Percentiles rank a stretch among this genome's conserved stretches.
These are phyloP conservation scores for Conoideocrella luteorostrata DNA, from an alignment of 2,329 filamentous ascomycete genomes.

Conservation along the genomic window DNA sequence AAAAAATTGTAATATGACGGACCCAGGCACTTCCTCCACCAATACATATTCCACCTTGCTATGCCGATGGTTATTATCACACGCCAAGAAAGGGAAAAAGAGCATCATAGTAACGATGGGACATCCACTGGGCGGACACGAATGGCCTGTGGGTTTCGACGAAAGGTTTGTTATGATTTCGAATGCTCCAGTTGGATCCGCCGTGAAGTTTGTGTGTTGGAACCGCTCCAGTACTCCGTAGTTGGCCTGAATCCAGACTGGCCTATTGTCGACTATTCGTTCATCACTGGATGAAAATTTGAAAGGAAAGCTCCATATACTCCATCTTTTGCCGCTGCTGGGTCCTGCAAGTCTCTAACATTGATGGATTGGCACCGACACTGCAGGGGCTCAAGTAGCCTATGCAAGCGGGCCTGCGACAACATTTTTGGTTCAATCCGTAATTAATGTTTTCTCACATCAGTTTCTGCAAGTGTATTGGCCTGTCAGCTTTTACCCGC, in stretches of 20 bases:
- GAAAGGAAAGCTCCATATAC: not conserved
- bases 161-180: not conserved
- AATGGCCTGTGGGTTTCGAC: no score
- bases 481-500: not conserved
- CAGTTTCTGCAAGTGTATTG: not conserved
- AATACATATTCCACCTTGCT: no score
- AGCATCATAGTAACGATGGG: not conserved
- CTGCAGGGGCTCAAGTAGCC: no score
- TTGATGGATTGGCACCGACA: no score
- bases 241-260: slow-evolving; percentile 1
- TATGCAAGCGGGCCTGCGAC: not conserved
- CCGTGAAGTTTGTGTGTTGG: not conserved
- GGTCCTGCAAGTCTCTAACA: not conserved
- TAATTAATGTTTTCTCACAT: not conserved
- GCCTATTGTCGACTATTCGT: not conserved
- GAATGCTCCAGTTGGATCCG: not conserved
- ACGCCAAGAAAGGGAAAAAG: no score
- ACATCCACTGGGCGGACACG: no score
- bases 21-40: no score
- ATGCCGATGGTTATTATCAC: no score
- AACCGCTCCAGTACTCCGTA: not conserved
- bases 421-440: not conserved
- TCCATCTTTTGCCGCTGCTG: slow-evolving; percentile 5
- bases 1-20: no score
- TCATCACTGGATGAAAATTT: not conserved